Conservation (phyloP, 2,329 filamentous ascomycete genomes). For the Eutypa lata region DNA sequence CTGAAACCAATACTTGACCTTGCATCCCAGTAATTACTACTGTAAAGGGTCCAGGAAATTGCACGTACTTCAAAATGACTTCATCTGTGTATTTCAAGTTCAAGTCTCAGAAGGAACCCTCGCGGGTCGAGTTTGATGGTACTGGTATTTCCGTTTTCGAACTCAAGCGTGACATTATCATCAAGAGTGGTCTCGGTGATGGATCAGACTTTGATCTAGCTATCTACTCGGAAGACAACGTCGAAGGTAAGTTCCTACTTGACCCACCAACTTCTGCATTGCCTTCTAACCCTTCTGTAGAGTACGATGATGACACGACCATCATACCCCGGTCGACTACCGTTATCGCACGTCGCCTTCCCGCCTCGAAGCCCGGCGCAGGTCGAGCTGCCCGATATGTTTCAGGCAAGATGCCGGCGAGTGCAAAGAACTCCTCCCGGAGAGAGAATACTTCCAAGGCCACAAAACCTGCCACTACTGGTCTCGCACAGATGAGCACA, state of each 20-base stretch:
- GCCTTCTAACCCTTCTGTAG: slow-evolving; percentile 44
- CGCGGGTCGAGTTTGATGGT: slow-evolving; percentile 92
- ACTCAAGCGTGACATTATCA: slow-evolving; percentile 97
- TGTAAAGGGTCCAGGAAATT: slow-evolving; percentile 15
- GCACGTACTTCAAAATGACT: slow-evolving; percentile 62
- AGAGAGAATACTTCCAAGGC: slow-evolving; percentile 61
- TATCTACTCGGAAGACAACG: slow-evolving; percentile 88
- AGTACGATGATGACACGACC: slow-evolving; percentile 97
- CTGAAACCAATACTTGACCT: neutral
- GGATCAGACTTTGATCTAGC: slow-evolving; percentile 94
- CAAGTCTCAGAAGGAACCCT: slow-evolving; percentile 96
- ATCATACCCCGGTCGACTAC: slow-evolving; percentile 94
- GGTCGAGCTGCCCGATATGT: slow-evolving; percentile 93
- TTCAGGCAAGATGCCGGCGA: slow-evolving; percentile 89
- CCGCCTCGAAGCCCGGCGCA: slow-evolving; percentile 79
- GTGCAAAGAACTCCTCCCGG: slow-evolving; percentile 75
- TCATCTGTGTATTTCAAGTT: slow-evolving; percentile 99
- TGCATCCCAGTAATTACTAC: slow-evolving; percentile 4
- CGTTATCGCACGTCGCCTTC: slow-evolving; percentile 83
- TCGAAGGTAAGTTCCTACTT: slow-evolving; percentile 67
- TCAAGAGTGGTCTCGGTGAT: slow-evolving; percentile 87
- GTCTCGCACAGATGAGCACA: slow-evolving; percentile 65
- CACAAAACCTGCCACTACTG: slow-evolving; percentile 54
- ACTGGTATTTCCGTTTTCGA: slow-evolving; percentile 98
- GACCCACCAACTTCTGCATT: neutral